These are phyloP conservation scores for Geotrichum klebahnii DNA, from an alignment of 1,139 yeast genomes.

Conservation along the genomic window DNA sequence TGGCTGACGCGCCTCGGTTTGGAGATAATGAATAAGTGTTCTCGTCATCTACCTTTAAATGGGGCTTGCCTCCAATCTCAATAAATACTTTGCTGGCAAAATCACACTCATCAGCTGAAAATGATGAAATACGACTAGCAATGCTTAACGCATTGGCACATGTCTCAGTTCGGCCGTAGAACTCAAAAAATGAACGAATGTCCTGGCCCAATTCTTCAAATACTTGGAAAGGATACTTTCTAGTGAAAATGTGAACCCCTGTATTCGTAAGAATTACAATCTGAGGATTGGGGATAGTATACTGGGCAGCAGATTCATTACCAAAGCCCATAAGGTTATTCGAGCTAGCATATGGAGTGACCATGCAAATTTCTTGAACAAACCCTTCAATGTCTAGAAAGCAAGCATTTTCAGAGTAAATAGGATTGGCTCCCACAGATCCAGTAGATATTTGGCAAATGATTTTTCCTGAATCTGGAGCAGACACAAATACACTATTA, in stretches of 20 bases:
- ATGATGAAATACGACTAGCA: slow-evolving; percentile 55
- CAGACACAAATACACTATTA: slow-evolving; percentile 62
- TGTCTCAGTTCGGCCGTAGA: slow-evolving; percentile 68
- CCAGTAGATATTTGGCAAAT: slow-evolving; percentile 49
- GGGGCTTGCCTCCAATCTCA: slow-evolving; percentile 49
- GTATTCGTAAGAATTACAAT: slow-evolving; percentile 78
- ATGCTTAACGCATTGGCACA: slow-evolving; percentile 82
- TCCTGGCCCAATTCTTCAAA: slow-evolving; percentile 66
- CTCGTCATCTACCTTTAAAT: slow-evolving; percentile 36
- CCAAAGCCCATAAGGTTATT: slow-evolving; percentile 69
- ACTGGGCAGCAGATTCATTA: slow-evolving; percentile 82
- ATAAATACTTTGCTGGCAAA: slow-evolving; percentile 52
- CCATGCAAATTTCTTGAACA: slow-evolving; percentile 70
- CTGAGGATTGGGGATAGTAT: slow-evolving; percentile 50
- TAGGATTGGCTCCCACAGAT: slow-evolving; percentile 41
- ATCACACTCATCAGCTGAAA: slow-evolving; percentile 38
- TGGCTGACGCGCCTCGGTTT: not conserved
- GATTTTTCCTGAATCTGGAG: slow-evolving; percentile 73
- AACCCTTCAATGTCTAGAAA: slow-evolving; percentile 58
- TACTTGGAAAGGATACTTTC: slow-evolving; percentile 74
- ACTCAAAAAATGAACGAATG: slow-evolving; percentile 48
- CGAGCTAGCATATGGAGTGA: slow-evolving; percentile 69
- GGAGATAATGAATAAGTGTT: slow-evolving; percentile 25
- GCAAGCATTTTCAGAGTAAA: slow-evolving; percentile 78
- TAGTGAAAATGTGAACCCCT: slow-evolving; percentile 71